These are phyloP conservation scores for Lentinula novae-zelandiae DNA, from an alignment of 1,284 basidiomycete species.

Conservation along the genomic window DNA sequence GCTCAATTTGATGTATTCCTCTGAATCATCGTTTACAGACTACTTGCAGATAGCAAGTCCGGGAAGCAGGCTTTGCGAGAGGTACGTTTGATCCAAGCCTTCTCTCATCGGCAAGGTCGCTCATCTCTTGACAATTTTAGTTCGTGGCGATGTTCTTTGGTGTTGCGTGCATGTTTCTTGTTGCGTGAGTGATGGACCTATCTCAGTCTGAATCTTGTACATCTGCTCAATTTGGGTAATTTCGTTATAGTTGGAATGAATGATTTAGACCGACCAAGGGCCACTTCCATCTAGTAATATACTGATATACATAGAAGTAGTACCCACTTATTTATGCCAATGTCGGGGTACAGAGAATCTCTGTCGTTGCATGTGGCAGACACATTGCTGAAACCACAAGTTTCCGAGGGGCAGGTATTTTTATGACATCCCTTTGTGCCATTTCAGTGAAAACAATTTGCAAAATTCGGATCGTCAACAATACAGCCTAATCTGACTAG, in stretches of 20 bases:
- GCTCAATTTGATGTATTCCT: conserved; percentile 7
- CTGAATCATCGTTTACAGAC: conserved; percentile 36
- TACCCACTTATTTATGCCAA: background rate
- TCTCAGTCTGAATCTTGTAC: background rate
- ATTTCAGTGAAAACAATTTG: too few species aligned
- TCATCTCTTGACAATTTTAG: conserved; percentile 35
- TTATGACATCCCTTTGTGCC: too few species aligned
- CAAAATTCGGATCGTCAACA: background rate
- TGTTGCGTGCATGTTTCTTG: conserved; percentile 83
- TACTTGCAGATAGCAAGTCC: conserved; percentile 83
- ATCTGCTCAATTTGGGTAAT: conserved; percentile 16
- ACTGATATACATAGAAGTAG: too few species aligned
- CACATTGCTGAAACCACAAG: too few species aligned
- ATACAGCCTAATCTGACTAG: too few species aligned
- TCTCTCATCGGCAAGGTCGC: conserved; percentile 12
- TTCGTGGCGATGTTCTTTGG: conserved; percentile 88
- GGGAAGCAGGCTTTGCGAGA: conserved; percentile 82
- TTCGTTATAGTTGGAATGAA: conserved; percentile 73
- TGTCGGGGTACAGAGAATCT: background rate
- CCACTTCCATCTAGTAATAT: too few species aligned
- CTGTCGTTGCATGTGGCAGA: too few species aligned
- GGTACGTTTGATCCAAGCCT: conserved; percentile 38
- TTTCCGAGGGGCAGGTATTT: too few species aligned
- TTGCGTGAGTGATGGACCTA: conserved; percentile 62
- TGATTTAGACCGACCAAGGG: background rate